Evolutionary conservation across 192 early-diverging fungal species (phyloP).

Genomic region (Polychytrium aggregatum): DNA sequence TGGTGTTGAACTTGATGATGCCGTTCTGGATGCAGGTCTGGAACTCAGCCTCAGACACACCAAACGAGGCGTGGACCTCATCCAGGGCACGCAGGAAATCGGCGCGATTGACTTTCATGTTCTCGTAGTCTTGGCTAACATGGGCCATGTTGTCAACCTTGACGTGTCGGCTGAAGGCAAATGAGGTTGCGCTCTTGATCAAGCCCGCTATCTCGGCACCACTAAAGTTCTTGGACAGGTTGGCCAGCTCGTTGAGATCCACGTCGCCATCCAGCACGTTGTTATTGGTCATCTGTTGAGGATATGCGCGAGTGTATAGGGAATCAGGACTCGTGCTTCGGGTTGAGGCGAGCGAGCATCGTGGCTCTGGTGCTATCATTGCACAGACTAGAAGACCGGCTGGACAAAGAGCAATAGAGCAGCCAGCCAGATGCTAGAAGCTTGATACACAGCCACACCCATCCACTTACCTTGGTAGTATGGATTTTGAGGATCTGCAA

Average conservation of each 20-base stretch:
- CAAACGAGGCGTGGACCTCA: conserved; percentile 90
- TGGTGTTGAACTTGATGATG: conserved; percentile 66
- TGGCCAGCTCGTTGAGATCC: conserved; percentile 69
- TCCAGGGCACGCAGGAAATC: conserved; percentile 86
- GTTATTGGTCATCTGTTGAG: conserved; percentile 73
- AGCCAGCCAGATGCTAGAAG: neutral
- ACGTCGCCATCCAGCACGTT: conserved; percentile 73
- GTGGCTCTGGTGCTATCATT: no score
- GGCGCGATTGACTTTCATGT: conserved; percentile 72
- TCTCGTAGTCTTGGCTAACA: conserved; percentile 72
- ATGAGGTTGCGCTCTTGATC: conserved; percentile 85
- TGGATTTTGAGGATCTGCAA: conserved; percentile 94
- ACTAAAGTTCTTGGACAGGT: conserved; percentile 88
- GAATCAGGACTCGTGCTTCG: no score
- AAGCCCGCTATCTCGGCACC: conserved; percentile 91
- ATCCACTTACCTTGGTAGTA: conserved; percentile 56
- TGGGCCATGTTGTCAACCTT: conserved; percentile 74
- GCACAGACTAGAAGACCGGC: no score
- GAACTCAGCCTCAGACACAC: conserved; percentile 84
- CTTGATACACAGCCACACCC: neutral
- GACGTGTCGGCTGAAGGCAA: conserved; percentile 92
- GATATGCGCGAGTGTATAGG: no score
- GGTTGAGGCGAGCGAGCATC: no score
- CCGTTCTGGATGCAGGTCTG: conserved; percentile 72
- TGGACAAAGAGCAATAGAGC: no score